A percentile compares a stretch with the other conserved stretches of the same genome.
These are phyloP conservation scores for Inga laurina DNA, from an alignment of 306 rosid species.

Conservation along the genomic window DNA sequence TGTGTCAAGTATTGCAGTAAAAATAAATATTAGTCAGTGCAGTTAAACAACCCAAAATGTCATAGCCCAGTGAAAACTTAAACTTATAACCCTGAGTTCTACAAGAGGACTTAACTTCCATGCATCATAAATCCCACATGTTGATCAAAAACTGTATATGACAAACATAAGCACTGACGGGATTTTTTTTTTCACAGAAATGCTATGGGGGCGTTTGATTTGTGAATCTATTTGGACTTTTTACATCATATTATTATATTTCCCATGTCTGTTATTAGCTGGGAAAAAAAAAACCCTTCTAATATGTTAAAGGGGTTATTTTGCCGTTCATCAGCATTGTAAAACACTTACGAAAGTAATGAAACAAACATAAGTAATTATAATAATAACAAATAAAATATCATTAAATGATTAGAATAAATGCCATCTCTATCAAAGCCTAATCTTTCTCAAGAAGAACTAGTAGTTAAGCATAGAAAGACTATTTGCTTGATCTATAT, in stretches of 20 bases:
- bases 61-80: neutral
- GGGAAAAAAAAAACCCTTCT: no score
- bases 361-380: neutral
- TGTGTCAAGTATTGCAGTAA: neutral
- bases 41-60: neutral
- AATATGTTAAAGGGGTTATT: neutral
- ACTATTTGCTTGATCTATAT: neutral
- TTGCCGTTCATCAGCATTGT: neutral
- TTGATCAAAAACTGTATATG: neutral
- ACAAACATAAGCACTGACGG: neutral
- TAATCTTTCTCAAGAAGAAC: neutral
- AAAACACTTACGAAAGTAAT: neutral
- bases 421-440: neutral
- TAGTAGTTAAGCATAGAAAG: neutral
- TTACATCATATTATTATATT: neutral
- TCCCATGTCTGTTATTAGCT: neutral
- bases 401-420: neutral
- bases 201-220: neutral
- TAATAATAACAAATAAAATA: neutral
- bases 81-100: neutral
- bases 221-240: neutral
- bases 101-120: neutral
- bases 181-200: neutral
- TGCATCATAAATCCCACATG: neutral
- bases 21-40: neutral